Evolutionary conservation across 2,329 filamentous ascomycete species (phyloP), one percentile per base, ranked within the genome.

Genomic region (Aspergillus ochraceus): DNA sequence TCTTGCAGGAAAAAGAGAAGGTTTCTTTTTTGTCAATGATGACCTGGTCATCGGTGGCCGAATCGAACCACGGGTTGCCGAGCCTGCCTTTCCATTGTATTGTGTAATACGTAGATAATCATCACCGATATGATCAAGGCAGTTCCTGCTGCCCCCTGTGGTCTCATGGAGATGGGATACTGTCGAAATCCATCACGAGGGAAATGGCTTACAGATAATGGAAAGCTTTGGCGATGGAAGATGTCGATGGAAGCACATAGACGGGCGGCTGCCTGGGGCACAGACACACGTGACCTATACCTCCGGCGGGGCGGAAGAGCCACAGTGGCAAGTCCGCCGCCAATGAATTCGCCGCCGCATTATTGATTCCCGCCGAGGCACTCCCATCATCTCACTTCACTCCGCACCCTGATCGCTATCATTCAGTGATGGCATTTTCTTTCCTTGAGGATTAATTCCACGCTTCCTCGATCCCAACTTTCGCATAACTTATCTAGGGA

Each of bases 371-470:
- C 60, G 49, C 29, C 49, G 54, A 29, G 53, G 49, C 47, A 45
- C 56, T 42, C 49, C 24, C 56, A 46, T 52, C 56, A 42, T 52
- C 19, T 29, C 32, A 54, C 51, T 56, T 29, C 26, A 9, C 26
- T 29, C 57, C 50, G 32, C 63, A 57, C 65, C 63, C 63, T 66
- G 63, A 52, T 65, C 65, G 59, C 55, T 56, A 60, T 54, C 52
- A 54, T 51, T 66, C 57, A 64, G 67, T 58, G 63, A 74, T 74
- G 68, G 71, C 64, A 64, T 58, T 65, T 58, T 39, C 50, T 57
- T 50, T 22, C 42, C 62, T 45, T 52, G 47, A 65, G 36, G 47
- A 55, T 53, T 68, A 62, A 57, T 53, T 24, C 47, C 55, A 54
- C 62, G 53, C 30, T 51, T 39, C 26, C 12, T 55, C 47, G 20